Percentiles rank a stretch among this genome's conserved stretches.
Evolutionary conservation across 2,329 filamentous ascomycete genomes (phyloP).

Genomic region (Thielaviopsis ethacetica): DNA sequence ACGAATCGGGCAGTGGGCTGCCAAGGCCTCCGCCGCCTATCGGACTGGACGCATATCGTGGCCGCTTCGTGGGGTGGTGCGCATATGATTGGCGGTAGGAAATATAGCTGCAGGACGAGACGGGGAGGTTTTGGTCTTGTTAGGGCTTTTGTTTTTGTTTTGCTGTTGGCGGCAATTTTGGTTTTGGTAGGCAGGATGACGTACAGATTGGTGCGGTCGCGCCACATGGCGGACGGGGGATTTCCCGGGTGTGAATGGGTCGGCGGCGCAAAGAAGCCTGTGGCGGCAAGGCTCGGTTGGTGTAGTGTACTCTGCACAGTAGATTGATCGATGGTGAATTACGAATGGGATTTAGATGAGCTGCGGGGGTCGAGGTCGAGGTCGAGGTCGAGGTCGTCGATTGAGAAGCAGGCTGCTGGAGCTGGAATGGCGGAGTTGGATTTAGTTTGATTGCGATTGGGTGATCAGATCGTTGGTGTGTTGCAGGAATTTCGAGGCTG

Average conservation of each 20-base stretch:
- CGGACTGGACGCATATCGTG: conserved; percentile 39
- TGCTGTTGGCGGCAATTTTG: background rate
- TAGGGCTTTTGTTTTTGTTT: background rate
- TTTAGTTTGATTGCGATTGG: no score
- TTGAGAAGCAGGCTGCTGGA: no score
- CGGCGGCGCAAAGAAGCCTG: background rate
- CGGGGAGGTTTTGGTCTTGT: conserved; percentile 3
- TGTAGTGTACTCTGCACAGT: no score
- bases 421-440: no score
- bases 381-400: no score
- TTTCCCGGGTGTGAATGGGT: background rate
- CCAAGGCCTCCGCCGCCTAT: conserved; percentile 29
- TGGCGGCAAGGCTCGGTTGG: no score
- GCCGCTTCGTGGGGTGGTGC: conserved; percentile 81
- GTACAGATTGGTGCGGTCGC: conserved; percentile 97
- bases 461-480: no score
- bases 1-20: conserved; percentile 44
- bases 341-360: no score
- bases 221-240: conserved; percentile 67
- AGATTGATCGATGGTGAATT: no score
- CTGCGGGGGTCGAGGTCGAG: no score
- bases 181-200: conserved; percentile 15
- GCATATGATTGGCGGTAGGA: conserved; percentile 98
- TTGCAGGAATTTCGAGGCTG: no score
- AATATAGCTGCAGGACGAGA: conserved; percentile 53